Conservation (phyloP, 345 rosid genomes). For the Microcos paniculata region DNA sequence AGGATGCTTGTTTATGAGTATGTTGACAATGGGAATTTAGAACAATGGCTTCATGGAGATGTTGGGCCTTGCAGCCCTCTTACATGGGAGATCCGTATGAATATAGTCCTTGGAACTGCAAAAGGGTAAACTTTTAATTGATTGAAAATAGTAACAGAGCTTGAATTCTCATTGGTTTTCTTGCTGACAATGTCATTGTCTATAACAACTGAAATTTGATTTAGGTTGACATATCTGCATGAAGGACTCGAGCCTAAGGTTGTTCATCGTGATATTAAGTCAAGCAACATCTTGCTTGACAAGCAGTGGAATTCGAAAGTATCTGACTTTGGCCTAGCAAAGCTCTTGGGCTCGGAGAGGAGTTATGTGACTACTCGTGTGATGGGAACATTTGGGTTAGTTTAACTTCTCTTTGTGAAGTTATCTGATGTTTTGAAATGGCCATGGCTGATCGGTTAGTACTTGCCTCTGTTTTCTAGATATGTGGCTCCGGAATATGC, state of each 20-base stretch:
- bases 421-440: not conserved
- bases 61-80: constrained; percentile 77
- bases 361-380: constrained; percentile 93
- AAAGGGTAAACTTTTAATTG: constrained; percentile 50
- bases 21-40: constrained; percentile 86
- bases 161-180: not conserved
- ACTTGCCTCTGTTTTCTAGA: constrained; percentile 30
- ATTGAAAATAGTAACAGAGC: constrained; percentile 5
- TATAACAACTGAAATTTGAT: constrained; percentile 10
- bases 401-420: constrained; percentile 13
- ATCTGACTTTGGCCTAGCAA: constrained; percentile 88
- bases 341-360: constrained; percentile 80
- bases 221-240: constrained; percentile 73
- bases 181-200: not conserved
- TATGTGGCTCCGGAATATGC: constrained; percentile 99
- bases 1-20: constrained; percentile 92
- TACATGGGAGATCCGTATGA: constrained; percentile 84
- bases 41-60: constrained; percentile 93
- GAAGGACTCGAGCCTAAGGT: constrained; percentile 96
- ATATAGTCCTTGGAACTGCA: constrained; percentile 74
- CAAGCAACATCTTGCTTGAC: constrained; percentile 91
- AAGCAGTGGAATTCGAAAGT: constrained; percentile 86
- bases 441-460: not conserved
- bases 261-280: constrained; percentile 83
- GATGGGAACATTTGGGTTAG: constrained; percentile 94